Evolutionary conservation across 2,329 filamentous ascomycete species (phyloP), one percentile per base, ranked within the genome.

Genomic region (Apiospora saccharicola): DNA sequence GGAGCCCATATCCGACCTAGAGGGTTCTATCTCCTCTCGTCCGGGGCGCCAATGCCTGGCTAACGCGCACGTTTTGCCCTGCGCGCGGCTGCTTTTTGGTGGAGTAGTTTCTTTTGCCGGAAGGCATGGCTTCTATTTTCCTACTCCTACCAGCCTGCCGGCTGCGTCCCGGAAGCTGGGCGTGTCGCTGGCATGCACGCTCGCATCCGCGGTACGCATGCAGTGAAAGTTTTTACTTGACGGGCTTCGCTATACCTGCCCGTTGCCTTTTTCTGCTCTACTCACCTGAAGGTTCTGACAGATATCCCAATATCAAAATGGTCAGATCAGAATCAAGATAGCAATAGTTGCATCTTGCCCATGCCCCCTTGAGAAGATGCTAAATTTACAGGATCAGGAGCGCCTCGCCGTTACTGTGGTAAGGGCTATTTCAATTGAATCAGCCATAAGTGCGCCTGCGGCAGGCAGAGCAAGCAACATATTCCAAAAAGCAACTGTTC

Each of bases 401-500:
- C 46, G 46, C 46, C 46, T 41, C 30, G 57, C 10, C 30, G 30
- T 61, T 34, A 4, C 19, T 37, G 26, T 34, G 12, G 30, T 19
- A 34, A 30, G 53, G 30, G 34, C 57, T 41, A 41, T 41, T 41
- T 14, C 16, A 14, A 64, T 64, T 64, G 34, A 64, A 64, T 41
- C 57, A 64, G 57, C 57, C 30, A 64, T 41, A 41, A 64, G 19
- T n/a, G 34, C 34, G 34, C 34, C 57, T 37, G 10, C 19, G 19
- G 19, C 34, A 41, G 57, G 57, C 57, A 64, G 57, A 24, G 34
- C 12, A 14, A 6, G 57, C 41, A 64, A 64, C 34, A 34, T 13
- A 37, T 41, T 41, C 19, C n/a, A 64, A 64, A 64, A 64, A 64
- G 57, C 57, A 64, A 64, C 57, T 64, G 57, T 34, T 64, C 19